Conservation (phyloP, 1,139 yeast species). For the Lodderomyces parapsilosis region DNA sequence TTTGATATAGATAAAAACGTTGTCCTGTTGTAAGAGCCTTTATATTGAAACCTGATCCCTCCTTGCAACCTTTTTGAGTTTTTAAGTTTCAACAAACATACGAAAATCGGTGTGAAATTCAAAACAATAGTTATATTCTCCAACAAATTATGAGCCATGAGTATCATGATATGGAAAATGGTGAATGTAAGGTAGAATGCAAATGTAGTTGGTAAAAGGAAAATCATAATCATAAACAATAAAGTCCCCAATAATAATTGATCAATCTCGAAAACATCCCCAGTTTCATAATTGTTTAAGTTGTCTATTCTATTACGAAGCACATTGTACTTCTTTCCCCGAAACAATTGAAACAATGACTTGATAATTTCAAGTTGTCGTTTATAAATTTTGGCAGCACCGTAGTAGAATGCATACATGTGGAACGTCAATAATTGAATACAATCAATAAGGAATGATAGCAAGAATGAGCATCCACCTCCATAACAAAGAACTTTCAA, state of each 20-base stretch:
- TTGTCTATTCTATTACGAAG: slow-evolving; percentile 80
- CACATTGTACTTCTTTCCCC: slow-evolving; percentile 86
- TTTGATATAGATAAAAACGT: slow-evolving; percentile 34
- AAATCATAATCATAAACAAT: slow-evolving; percentile 73
- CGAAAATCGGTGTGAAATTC: slow-evolving; percentile 87
- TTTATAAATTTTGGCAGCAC: slow-evolving; percentile 74
- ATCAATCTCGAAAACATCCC: slow-evolving; percentile 73
- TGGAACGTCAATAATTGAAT: slow-evolving; percentile 67
- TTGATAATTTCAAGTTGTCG: slow-evolving; percentile 69
- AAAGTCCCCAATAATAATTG: slow-evolving; percentile 87
- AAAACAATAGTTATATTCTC: slow-evolving; percentile 65
- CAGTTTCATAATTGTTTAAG: slow-evolving; percentile 41
- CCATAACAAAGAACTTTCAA: slow-evolving; percentile 26
- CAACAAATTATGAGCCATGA: slow-evolving; percentile 50
- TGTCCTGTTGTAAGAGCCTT: slow-evolving; percentile 15
- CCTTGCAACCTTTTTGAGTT: slow-evolving; percentile 90
- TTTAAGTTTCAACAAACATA: slow-evolving; percentile 71
- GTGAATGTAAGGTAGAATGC: slow-evolving; percentile 84
- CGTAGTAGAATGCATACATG: slow-evolving; percentile 70
- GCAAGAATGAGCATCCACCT: slow-evolving; percentile 72
- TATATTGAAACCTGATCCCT: slow-evolving; percentile 55
- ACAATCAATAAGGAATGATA: slow-evolving; percentile 67
- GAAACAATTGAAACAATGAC: slow-evolving; percentile 79
- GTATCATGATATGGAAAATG: slow-evolving; percentile 49
- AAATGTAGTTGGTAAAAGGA: slow-evolving; percentile 81